A percentile compares a stretch with the other conserved stretches of the same genome.
These are phyloP conservation scores for Penicillium paxilli DNA, from an alignment of 495 filamentous ascomycete genomes.

Conservation along the genomic window DNA sequence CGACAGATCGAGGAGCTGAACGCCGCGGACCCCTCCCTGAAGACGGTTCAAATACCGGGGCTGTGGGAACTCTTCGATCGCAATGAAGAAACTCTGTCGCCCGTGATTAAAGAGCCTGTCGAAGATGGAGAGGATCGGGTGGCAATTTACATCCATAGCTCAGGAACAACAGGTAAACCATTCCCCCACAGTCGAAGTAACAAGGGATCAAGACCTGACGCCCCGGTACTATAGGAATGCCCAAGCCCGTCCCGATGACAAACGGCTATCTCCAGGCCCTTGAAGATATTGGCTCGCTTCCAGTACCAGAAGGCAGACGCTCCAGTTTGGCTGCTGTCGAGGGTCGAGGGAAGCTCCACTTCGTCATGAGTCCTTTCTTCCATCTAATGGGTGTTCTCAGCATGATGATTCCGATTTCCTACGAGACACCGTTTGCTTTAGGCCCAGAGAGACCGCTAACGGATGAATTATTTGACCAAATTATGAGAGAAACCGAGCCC, in stretches of 20 bases:
- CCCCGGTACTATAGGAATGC: constrained; percentile 21
- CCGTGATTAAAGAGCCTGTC: constrained; percentile 8
- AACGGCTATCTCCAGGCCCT: constrained; percentile 45
- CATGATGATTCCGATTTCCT: neutral
- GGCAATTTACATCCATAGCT: constrained; percentile 55
- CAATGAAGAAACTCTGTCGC: neutral
- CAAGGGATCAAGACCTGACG: too few relatives aligned
- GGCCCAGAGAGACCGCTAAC: constrained; percentile 7
- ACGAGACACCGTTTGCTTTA: neutral
- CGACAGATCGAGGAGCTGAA: constrained; percentile 14
- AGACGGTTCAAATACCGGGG: constrained; percentile 14
- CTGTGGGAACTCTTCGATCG: constrained; percentile 24
- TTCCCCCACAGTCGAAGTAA: too few relatives aligned
- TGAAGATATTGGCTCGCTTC: constrained; percentile 34
- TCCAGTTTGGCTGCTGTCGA: neutral
- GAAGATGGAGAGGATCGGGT: constrained; percentile 43
- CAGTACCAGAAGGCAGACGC: constrained; percentile 15
- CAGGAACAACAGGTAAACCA: constrained; percentile 51
- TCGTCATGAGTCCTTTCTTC: constrained; percentile 10
- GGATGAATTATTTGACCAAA: constrained; percentile 2
- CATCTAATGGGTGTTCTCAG: constrained; percentile 12
- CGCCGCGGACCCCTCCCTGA: neutral
- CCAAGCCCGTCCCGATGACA: constrained; percentile 50
- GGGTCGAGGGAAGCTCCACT: constrained; percentile 43
- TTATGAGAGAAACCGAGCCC: constrained; percentile 8